A percentile compares a stretch with the other conserved stretches of the same genome.
Conservation (phyloP, 768 basidiomycete genomes). For the Tulasnella sp. region DNA sequence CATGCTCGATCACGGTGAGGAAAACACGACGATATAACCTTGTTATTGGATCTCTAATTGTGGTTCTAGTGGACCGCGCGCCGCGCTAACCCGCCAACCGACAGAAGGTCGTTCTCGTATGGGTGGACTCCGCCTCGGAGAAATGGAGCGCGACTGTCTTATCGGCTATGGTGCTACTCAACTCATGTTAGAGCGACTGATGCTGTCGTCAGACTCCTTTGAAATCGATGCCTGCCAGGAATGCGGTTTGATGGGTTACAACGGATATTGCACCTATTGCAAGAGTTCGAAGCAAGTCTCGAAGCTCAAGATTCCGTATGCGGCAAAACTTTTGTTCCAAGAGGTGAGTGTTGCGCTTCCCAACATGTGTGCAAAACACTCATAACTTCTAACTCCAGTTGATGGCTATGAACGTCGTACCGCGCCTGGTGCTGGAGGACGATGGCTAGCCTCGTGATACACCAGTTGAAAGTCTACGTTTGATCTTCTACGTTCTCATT, state of each 20-base stretch:
- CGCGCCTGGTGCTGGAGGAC: conserved; percentile 62
- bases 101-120: conserved; percentile 98
- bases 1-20: conserved; percentile 91
- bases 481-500: neutral
- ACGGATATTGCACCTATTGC: conserved; percentile 97
- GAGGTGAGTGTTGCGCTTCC: conserved; percentile 57
- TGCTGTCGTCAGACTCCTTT: conserved; percentile 99
- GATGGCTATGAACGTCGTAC: conserved; percentile 97
- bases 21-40: conserved; percentile 14
- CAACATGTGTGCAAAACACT: neutral
- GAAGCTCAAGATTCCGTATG: conserved; percentile 93
- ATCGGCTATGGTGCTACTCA: conserved; percentile 99
- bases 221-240: conserved; percentile 94
- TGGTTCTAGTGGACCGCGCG: conserved; percentile 79
- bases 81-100: conserved; percentile 94
- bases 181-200: conserved; percentile 91
- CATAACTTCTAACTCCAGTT: conserved; percentile 54
- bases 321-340: conserved; percentile 90
- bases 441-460: neutral
- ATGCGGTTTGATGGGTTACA: conserved; percentile 93
- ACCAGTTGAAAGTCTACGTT: neutral
- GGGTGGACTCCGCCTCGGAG: conserved; percentile 93
- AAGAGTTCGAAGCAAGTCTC: conserved; percentile 97
- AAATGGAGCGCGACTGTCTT: conserved; percentile 99
- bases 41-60: conserved; percentile 32